Percentiles rank a stretch among this genome's conserved stretches.
Conservation (phyloP, 495 filamentous ascomycete species). For the Trichoderma asperelloides region DNA sequence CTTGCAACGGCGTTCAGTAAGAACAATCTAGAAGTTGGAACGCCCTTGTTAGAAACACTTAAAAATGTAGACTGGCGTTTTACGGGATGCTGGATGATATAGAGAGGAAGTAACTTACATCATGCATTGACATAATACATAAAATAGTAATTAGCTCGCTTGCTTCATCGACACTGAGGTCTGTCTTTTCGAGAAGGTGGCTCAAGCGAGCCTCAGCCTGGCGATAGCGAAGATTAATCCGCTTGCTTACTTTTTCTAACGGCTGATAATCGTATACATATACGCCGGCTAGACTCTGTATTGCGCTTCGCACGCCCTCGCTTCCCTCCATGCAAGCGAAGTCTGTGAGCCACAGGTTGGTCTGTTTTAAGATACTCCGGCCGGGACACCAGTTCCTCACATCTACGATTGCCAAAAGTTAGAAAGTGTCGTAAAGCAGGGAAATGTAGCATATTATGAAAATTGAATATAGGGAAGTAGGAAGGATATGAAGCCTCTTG, state of each 20-base stretch:
- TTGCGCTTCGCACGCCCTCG: background rate
- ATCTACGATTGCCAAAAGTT: background rate
- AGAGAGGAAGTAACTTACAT: background rate
- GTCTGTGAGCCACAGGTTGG: slow-evolving; percentile 2
- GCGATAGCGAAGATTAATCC: background rate
- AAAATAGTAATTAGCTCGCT: slow-evolving; percentile 3
- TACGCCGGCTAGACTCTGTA: slow-evolving; percentile 5
- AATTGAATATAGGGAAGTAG: no score
- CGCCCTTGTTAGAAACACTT: background rate
- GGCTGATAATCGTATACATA: slow-evolving; percentile 5
- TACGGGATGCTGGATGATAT: background rate
- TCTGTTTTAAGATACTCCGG: background rate
- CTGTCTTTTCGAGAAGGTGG: background rate
- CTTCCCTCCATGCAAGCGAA: background rate
- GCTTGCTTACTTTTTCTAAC: background rate
- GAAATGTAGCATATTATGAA: background rate
- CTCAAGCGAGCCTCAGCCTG: background rate
- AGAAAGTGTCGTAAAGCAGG: background rate
- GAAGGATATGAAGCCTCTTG: background rate
- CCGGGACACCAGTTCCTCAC: slow-evolving; percentile 1
- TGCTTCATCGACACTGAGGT: background rate
- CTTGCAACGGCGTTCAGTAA: slow-evolving; percentile 5
- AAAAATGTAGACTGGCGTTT: background rate
- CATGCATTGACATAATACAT: slow-evolving; percentile 1
- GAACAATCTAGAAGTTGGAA: background rate